Base-by-base conservation (phyloP, 1,284 basidiomycete genomes). In the Tausonia pullulans region DNA sequence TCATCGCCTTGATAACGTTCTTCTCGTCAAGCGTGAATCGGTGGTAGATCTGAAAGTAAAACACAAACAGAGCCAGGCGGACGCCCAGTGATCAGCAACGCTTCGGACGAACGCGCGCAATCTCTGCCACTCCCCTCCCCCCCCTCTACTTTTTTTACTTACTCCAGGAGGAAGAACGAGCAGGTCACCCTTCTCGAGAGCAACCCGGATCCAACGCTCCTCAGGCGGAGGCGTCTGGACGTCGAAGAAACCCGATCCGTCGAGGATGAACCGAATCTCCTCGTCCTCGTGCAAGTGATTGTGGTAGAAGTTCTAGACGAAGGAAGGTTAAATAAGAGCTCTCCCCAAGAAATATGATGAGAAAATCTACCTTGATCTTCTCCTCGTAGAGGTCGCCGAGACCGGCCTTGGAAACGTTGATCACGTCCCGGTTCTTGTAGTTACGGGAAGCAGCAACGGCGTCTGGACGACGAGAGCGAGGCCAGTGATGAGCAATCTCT, bases 261-360 rank as follows among this genome's bases (percentile, higher is more conserved):
- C 80, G 52, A 88, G 79, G 69, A 93, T 85, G 73, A 88, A 95
- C 14, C 90, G 81, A 70, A 92, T 92, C 76, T 93, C 90, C 74
- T 93, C 90, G 70, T 93, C 90, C 75, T 93, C 89, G 70, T 93
- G 90, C 77, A 93, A 81, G 70, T 92, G 89, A 87, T 90, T 87
- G 67, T 85, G 80, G 72, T 88, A 93, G 77, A 92, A 91, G 4
- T 74, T 81, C 65, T 66, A 45, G 6, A 52, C 3, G 44, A 10
- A 39, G 51, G 40, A 13, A 8, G 50, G 40, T 5, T 27, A 52
- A 14, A 50, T 40, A n/a, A 27, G n/a, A 58, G 46, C 7, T 13
- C 5, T 13, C 44, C 9, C 6, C 51, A 16, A 11, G 51, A 10
- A 13, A 7, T 7, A 52, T 7, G 51, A 57, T 8, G 8, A 41